These are phyloP conservation scores for Dactylellina drechsleri DNA, from an alignment of 2,329 filamentous ascomycete species.

Conservation along the genomic window DNA sequence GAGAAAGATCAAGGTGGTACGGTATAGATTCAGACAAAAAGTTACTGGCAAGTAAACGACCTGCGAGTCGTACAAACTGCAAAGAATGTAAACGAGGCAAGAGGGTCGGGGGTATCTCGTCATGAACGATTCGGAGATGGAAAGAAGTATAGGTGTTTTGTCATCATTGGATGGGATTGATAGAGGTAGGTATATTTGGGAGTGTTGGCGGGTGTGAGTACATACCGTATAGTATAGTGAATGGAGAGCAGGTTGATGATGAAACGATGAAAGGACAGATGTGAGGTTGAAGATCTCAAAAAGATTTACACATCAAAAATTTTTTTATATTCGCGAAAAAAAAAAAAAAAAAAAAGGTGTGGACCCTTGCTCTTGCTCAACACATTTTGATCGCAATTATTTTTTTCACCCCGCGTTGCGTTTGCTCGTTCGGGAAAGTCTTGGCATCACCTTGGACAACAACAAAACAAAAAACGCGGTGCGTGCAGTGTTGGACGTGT, in stretches of 20 bases:
- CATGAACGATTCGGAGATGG: constrained; percentile 59
- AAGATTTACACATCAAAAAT: too few relatives aligned
- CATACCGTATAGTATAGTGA: constrained; percentile 12
- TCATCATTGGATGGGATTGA: constrained; percentile 41
- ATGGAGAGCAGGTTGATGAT: neutral
- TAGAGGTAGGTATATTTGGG: neutral
- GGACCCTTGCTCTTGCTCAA: constrained; percentile 3
- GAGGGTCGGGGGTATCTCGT: constrained; percentile 55
- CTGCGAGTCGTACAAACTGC: constrained; percentile 17
- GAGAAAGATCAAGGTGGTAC: constrained; percentile 4
- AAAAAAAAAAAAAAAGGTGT: constrained; percentile 1
- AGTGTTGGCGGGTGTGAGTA: neutral
- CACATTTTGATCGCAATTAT: neutral
- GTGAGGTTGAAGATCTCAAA: too few relatives aligned
- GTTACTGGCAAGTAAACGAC: constrained; percentile 59
- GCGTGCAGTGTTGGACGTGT: constrained; percentile 15
- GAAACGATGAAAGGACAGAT: neutral
- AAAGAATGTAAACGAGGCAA: constrained; percentile 24
- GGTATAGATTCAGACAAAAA: constrained; percentile 57
- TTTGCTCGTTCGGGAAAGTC: too few relatives aligned
- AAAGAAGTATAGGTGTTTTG: constrained; percentile 57
- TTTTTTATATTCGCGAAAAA: too few relatives aligned
- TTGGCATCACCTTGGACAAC: neutral
- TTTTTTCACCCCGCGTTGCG: neutral
- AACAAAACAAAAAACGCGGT: constrained; percentile 26